phyloP scores from a whole-genome alignment of 1,284 basidiomycete species.

The Chalciporus piperatoides region DNA sequence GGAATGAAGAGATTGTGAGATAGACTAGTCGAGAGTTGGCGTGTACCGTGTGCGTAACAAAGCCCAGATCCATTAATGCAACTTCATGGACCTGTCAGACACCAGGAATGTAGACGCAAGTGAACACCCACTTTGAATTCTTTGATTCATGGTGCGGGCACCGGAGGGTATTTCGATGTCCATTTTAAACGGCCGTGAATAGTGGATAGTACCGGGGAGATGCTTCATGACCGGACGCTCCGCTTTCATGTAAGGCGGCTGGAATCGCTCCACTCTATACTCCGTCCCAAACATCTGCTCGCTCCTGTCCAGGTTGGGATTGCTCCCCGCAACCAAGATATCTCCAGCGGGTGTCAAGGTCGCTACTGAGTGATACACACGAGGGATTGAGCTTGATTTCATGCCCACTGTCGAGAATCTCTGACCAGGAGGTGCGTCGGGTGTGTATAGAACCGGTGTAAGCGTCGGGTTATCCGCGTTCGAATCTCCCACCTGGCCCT shows the following conservation, averaged over 20 bases:
- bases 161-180: slow-evolving; percentile 36
- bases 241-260: slow-evolving; percentile 64
- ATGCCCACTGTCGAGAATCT: slow-evolving; percentile 65
- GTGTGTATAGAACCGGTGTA: slow-evolving; percentile 73
- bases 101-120: not conserved
- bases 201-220: slow-evolving; percentile 43
- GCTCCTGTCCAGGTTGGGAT: slow-evolving; percentile 77
- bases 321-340: slow-evolving; percentile 78
- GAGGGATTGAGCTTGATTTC: slow-evolving; percentile 66
- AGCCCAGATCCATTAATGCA: slow-evolving; percentile 77
- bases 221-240: slow-evolving; percentile 50
- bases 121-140: slow-evolving; percentile 35
- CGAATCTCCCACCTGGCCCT: slow-evolving; percentile 63
- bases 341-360: slow-evolving; percentile 66
- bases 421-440: slow-evolving; percentile 51
- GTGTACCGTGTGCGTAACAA: slow-evolving; percentile 74
- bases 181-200: slow-evolving; percentile 43
- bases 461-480: slow-evolving; percentile 79
- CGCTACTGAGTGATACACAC: slow-evolving; percentile 81
- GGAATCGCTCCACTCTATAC: slow-evolving; percentile 75
- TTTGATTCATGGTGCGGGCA: slow-evolving; percentile 16
- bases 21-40: slow-evolving; percentile 76
- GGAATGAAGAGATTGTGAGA: slow-evolving; percentile 40
- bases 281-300: slow-evolving; percentile 70
- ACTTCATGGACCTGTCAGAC: slow-evolving; percentile 40